Percentiles rank a stretch among this genome's conserved stretches.
phyloP scores from a whole-genome alignment of 441 rosid genomes.

The Corymbia citriodora region DNA sequence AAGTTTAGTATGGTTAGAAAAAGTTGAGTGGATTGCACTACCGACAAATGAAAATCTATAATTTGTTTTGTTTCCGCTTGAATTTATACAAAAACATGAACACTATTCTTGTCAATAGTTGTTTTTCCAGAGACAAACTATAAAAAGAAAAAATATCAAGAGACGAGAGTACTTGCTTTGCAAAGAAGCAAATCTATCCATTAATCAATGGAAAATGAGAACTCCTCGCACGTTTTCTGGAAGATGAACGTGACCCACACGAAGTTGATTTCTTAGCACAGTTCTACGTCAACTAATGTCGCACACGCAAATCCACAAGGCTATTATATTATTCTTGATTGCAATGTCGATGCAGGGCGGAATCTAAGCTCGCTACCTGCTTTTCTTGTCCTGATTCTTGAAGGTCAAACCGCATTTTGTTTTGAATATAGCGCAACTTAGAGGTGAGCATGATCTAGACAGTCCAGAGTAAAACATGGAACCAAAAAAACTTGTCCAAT shows the following conservation, averaged over 20 bases:
- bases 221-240: background rate
- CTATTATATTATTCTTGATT: background rate
- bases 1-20: background rate
- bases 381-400: background rate
- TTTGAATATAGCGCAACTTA: background rate
- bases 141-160: background rate
- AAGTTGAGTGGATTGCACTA: background rate
- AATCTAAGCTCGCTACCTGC: background rate
- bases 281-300: background rate
- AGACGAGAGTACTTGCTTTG: fast-evolving
- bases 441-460: background rate
- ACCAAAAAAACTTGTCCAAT: too few species aligned
- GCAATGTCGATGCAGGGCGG: background rate
- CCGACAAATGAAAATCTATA: background rate
- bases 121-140: fast-evolving
- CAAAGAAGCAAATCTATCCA: background rate
- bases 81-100: background rate
- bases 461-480: too few species aligned
- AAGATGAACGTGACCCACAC: background rate
- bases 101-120: background rate
- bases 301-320: background rate
- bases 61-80: background rate
- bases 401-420: background rate
- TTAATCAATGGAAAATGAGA: background rate
- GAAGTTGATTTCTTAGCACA: background rate